Evolutionary conservation across 148 eudicot genomes (phyloP).

Genomic region (Dysphania ambrosioides): DNA sequence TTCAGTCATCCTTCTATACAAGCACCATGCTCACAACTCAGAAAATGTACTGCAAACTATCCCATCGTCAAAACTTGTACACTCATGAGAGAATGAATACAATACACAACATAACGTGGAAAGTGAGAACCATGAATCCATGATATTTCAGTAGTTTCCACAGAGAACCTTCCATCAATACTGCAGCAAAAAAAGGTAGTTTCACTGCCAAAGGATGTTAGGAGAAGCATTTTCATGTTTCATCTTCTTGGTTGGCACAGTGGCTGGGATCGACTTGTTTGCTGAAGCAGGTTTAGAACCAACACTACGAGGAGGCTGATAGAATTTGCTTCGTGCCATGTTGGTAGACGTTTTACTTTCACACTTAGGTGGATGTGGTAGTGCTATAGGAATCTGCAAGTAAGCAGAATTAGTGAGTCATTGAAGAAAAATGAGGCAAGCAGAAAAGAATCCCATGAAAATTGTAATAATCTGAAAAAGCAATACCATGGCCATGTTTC

Average conservation of each 20-base stretch:
- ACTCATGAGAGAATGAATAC: constrained; percentile 17
- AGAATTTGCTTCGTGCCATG: constrained; percentile 15
- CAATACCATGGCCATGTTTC: neutral
- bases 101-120: constrained; percentile 21
- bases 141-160: constrained; percentile 3
- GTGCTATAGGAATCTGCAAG: constrained; percentile 41
- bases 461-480: neutral
- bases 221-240: constrained; percentile 45
- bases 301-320: constrained; percentile 37
- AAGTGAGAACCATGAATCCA: neutral
- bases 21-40: constrained; percentile 5
- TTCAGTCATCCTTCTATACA: constrained; percentile 22
- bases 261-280: constrained; percentile 22
- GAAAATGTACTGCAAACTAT: constrained; percentile 15
- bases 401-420: neutral
- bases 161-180: no score
- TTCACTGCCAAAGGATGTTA: constrained; percentile 31
- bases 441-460: neutral
- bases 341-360: constrained; percentile 33
- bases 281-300: constrained; percentile 26
- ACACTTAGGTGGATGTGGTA: constrained; percentile 32
- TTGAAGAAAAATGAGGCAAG: constrained; percentile 1
- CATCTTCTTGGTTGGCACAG: constrained; percentile 28
- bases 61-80: constrained; percentile 20
- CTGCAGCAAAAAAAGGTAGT: no score